phyloP scores from a whole-genome alignment of 441 rosid genomes.

The Populus hybrid region DNA sequence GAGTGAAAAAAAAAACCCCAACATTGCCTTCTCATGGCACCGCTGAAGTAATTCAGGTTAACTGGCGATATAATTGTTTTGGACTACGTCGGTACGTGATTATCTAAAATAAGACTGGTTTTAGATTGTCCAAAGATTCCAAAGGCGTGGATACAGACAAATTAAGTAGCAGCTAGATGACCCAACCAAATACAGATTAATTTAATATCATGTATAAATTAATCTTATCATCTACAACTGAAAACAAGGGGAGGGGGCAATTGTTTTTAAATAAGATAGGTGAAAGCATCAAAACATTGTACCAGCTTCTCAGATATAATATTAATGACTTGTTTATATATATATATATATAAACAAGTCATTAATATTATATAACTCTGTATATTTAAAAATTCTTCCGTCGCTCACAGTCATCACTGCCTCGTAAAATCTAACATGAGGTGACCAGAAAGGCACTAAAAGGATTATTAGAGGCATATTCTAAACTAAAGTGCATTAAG shows the following conservation, averaged over 20 bases:
- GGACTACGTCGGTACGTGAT: no score
- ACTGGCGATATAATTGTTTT: neutral
- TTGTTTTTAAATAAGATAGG: neutral
- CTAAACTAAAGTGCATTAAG: slow-evolving; percentile 17
- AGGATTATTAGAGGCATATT: slow-evolving; percentile 13
- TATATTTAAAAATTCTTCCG: neutral
- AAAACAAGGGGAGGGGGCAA: neutral
- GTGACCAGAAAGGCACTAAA: neutral
- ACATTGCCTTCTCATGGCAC: neutral
- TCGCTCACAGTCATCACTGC: neutral
- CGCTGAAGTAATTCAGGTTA: neutral
- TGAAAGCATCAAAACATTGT: neutral
- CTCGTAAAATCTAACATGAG: neutral
- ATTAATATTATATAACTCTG: neutral
- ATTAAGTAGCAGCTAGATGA: neutral
- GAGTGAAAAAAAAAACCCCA: neutral
- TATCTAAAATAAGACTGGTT: neutral
- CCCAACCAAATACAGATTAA: neutral
- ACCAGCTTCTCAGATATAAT: neutral
- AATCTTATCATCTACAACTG: neutral
- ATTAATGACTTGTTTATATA: no score
- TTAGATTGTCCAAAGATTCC: neutral
- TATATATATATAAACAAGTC: neutral
- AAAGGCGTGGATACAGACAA: neutral
- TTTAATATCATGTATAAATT: neutral